A percentile compares a stretch with the other conserved stretches of the same genome.
Evolutionary conservation across 1,284 basidiomycete genomes (phyloP).

Genomic region (Moesziomyces sp.): DNA sequence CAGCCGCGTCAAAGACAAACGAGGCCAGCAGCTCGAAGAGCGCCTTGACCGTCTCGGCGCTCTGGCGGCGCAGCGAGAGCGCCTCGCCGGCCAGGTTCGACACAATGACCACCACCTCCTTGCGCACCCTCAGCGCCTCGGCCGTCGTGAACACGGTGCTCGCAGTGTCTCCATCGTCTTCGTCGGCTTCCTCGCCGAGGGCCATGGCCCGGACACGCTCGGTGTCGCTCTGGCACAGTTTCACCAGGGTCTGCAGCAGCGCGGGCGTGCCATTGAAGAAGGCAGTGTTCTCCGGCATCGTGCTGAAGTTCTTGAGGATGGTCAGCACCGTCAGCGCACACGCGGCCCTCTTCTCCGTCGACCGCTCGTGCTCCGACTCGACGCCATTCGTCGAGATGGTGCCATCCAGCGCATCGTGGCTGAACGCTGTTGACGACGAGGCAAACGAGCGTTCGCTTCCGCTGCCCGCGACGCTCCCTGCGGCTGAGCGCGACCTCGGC

Average conservation of each 20-base stretch:
- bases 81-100: conserved; percentile 74
- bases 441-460: conserved; percentile 21
- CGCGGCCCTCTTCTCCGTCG: conserved; percentile 70
- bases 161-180: conserved; percentile 3
- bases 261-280: conserved; percentile 77
- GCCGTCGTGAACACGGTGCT: conserved; percentile 58
- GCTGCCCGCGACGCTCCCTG: conserved; percentile 20
- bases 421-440: conserved; percentile 9
- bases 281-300: conserved; percentile 77
- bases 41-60: conserved; percentile 71
- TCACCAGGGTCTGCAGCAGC: conserved; percentile 74
- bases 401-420: conserved; percentile 9
- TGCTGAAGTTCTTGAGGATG: conserved; percentile 86
- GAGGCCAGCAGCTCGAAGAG: conserved; percentile 79
- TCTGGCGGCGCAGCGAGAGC: conserved; percentile 69
- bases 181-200: conserved; percentile 9
- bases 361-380: conserved; percentile 42
- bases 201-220: conserved; percentile 24
- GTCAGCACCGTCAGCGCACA: conserved; percentile 79
- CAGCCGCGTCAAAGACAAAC: conserved; percentile 78
- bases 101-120: conserved; percentile 81
- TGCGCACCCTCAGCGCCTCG: conserved; percentile 76
- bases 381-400: conserved; percentile 39
- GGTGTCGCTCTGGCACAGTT: conserved; percentile 65
- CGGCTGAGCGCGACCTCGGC: conserved; percentile 25